phyloP scores from a whole-genome alignment of 805 yeast species.

The Barnettozyma populi region DNA sequence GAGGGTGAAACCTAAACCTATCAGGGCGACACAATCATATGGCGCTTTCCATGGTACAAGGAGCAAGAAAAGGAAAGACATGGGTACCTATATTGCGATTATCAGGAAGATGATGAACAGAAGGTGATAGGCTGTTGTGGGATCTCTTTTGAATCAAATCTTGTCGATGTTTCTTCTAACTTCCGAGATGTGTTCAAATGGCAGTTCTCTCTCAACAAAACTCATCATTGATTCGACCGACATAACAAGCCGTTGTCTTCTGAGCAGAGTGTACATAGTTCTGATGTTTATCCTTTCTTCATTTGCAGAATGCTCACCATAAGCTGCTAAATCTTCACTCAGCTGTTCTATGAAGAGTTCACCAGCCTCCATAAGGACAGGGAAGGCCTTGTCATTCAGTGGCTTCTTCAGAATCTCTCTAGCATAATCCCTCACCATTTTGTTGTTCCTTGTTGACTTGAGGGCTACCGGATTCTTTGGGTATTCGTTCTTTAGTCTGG shows the following conservation, averaged over 20 bases:
- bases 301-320: conserved; percentile 29
- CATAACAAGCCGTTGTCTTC: conserved; percentile 25
- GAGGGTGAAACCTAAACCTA: neutral
- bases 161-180: neutral
- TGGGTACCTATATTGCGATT: neutral
- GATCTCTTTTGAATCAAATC: neutral
- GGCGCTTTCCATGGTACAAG: neutral
- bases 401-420: conserved; percentile 11
- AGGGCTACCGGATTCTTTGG: neutral
- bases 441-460: neutral
- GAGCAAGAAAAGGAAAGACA: neutral
- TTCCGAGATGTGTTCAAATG: neutral
- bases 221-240: conserved; percentile 17
- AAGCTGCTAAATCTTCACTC: conserved; percentile 26
- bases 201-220: conserved; percentile 21
- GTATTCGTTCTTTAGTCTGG: neutral
- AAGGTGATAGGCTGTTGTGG: neutral
- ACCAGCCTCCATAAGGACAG: conserved; percentile 22
- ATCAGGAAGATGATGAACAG: neutral
- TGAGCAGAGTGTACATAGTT: conserved; percentile 25
- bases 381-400: conserved; percentile 18
- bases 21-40: neutral
- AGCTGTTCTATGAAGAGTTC: conserved; percentile 26
- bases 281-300: conserved; percentile 23
- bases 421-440: conserved; percentile 6